Conservation (phyloP, 179 eudicot species). For the Drosera spatulata region DNA sequence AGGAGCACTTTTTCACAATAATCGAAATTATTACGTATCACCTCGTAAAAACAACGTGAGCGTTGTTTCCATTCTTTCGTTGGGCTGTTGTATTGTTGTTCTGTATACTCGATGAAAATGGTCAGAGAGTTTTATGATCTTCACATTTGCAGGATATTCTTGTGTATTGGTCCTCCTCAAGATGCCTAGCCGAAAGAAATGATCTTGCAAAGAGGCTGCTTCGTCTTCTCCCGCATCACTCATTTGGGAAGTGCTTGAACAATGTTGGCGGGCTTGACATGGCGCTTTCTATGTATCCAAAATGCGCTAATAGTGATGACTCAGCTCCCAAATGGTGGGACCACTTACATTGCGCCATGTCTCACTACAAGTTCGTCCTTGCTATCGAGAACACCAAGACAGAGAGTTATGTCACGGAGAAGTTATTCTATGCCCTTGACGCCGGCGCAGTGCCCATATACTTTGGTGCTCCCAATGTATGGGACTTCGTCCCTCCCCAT, state of each 20-base stretch:
- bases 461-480: slow-evolving; percentile 91
- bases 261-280: slow-evolving; percentile 81
- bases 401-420: slow-evolving; percentile 94
- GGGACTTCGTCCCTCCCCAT: slow-evolving; percentile 91
- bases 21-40: slow-evolving; percentile 71
- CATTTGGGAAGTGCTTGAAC: slow-evolving; percentile 96
- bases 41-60: slow-evolving; percentile 69
- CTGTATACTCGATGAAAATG: no score
- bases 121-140: background rate
- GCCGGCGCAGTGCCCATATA: slow-evolving; percentile 94
- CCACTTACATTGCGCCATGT: slow-evolving; percentile 95
- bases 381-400: slow-evolving; percentile 90
- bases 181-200: slow-evolving; percentile 76
- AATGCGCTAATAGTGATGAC: slow-evolving; percentile 45
- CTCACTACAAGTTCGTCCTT: slow-evolving; percentile 89
- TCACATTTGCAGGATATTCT: slow-evolving; percentile 56
- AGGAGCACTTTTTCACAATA: slow-evolving; percentile 83
- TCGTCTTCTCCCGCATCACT: slow-evolving; percentile 58
- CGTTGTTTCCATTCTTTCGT: background rate
- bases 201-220: slow-evolving; percentile 58
- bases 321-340: slow-evolving; percentile 89
- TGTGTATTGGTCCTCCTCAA: slow-evolving; percentile 96
- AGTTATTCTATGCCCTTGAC: slow-evolving; percentile 82
- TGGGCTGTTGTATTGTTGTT: background rate
- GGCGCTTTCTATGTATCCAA: slow-evolving; percentile 79